phyloP scores from a whole-genome alignment of 805 yeast species.

The Kodamaea kakaduensis region DNA sequence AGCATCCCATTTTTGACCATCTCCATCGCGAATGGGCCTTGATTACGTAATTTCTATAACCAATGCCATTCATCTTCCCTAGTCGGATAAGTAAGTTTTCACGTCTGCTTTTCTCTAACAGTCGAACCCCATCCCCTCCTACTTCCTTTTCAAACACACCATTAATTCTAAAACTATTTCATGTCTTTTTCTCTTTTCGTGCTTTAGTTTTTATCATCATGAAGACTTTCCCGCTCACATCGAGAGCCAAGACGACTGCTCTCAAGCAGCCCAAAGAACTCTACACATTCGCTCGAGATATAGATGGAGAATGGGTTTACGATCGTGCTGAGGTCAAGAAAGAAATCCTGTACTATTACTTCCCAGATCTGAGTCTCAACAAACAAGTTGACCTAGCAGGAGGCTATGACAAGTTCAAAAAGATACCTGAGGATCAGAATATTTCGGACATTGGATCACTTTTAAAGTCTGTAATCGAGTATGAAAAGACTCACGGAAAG shows the following conservation, averaged over 20 bases:
- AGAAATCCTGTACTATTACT: slow-evolving; percentile 63
- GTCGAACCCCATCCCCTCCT: too few species aligned
- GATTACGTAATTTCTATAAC: too few species aligned
- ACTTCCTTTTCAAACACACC: too few species aligned
- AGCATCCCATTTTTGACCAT: too few species aligned
- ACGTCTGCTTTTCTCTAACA: too few species aligned
- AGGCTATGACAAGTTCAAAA: slow-evolving; percentile 59
- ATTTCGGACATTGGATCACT: slow-evolving; percentile 55
- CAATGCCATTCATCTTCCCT: too few species aligned
- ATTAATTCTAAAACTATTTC: too few species aligned
- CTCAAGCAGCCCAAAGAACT: slow-evolving; percentile 85
- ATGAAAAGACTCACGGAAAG: slow-evolving; percentile 52
- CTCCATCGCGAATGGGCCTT: too few species aligned
- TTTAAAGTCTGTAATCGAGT: slow-evolving; percentile 48
- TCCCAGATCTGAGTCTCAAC: slow-evolving; percentile 70
- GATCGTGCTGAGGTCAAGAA: slow-evolving; percentile 41
- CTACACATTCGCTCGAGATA: slow-evolving; percentile 58
- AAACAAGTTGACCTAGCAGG: slow-evolving; percentile 55
- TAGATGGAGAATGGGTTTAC: slow-evolving; percentile 40
- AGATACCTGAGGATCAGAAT: slow-evolving; percentile 52
- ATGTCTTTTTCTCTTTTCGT: neutral
- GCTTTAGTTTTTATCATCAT: slow-evolving; percentile 14
- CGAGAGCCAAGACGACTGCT: slow-evolving; percentile 60
- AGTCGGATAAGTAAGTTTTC: too few species aligned
- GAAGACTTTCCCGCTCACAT: slow-evolving; percentile 37